Evolutionary conservation across 2,329 filamentous ascomycete species (phyloP).

Genomic region (Talaromyces sp.): DNA sequence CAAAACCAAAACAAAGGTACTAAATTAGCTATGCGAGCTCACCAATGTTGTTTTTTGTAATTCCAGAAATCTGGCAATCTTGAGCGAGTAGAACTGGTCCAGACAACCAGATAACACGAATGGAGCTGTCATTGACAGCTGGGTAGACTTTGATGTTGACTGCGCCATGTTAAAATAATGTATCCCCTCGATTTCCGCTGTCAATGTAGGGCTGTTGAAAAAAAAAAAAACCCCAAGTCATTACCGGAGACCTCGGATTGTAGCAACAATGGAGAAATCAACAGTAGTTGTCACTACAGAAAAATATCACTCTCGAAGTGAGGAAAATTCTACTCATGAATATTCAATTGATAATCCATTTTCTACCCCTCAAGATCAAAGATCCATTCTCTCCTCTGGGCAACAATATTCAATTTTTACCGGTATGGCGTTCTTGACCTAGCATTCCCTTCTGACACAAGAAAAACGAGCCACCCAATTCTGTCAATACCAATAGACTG

Average conservation of each 20-base stretch:
- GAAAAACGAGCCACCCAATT: not conserved
- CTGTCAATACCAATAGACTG: not conserved
- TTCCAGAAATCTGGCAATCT: not conserved
- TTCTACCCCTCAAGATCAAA: slow-evolving; percentile 16
- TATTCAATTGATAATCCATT: slow-evolving; percentile 13
- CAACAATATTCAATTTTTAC: slow-evolving; percentile 14
- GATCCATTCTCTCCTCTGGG: slow-evolving; percentile 13
- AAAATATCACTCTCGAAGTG: slow-evolving; percentile 2
- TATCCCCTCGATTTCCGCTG: not conserved
- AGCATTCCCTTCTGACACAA: not conserved
- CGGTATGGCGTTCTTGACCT: not conserved
- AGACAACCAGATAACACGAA: not conserved
- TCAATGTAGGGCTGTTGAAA: not conserved
- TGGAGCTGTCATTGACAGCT: not conserved
- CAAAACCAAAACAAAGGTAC: not conserved
- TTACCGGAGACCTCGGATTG: not conserved
- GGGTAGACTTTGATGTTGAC: not conserved
- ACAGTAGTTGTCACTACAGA: not conserved
- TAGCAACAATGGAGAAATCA: slow-evolving; percentile 10
- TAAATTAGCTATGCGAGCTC: not conserved
- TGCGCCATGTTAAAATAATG: not conserved
- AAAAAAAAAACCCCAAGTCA: not conserved
- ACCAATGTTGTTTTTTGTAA: not conserved
- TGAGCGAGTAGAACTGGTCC: slow-evolving; percentile 10
- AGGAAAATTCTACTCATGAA: slow-evolving; percentile 2